A percentile compares a stretch with the other conserved stretches of the same genome.
These are phyloP conservation scores for Pichia gijzeniarum DNA, from an alignment of 805 yeast species.

Conservation along the genomic window DNA sequence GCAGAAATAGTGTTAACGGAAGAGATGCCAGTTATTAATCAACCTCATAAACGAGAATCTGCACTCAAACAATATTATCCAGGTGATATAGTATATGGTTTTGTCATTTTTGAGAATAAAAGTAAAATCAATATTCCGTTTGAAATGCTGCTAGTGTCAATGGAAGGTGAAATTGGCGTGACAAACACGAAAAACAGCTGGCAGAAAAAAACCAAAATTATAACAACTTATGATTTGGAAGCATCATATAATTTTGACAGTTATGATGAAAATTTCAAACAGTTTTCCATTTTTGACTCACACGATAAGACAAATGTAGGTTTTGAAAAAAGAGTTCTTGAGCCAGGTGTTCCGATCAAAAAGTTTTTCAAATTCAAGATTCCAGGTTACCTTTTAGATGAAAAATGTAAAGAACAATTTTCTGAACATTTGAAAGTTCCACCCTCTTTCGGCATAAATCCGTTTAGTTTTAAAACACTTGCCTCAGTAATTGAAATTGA, in stretches of 20 bases:
- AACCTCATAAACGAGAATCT: slow-evolving; percentile 19
- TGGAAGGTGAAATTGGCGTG: slow-evolving; percentile 40
- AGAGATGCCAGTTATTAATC: slow-evolving; percentile 28
- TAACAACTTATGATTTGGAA: slow-evolving; percentile 6
- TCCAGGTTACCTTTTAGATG: slow-evolving; percentile 39
- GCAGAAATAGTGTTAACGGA: slow-evolving; percentile 33
- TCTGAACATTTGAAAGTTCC: slow-evolving; percentile 32
- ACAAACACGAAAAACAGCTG: not conserved
- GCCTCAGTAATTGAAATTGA: slow-evolving; percentile 23
- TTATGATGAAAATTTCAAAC: not conserved
- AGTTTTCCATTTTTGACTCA: not conserved
- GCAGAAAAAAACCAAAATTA: not conserved
- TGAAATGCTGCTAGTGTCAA: slow-evolving; percentile 53
- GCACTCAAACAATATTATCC: slow-evolving; percentile 48
- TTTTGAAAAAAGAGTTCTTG: slow-evolving; percentile 32
- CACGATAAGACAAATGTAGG: slow-evolving; percentile 29
- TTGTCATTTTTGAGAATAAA: slow-evolving; percentile 36
- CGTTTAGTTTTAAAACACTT: not conserved
- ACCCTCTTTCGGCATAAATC: slow-evolving; percentile 33
- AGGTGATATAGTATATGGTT: slow-evolving; percentile 63
- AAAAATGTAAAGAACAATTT: slow-evolving; percentile 15
- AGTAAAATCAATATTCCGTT: slow-evolving; percentile 40
- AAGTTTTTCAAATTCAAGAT: slow-evolving; percentile 51
- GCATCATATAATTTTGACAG: slow-evolving; percentile 5
- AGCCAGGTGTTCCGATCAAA: slow-evolving; percentile 42